Evolutionary conservation across 139 green algal genomes (phyloP).

Genomic region (Tetraselmis striata): DNA sequence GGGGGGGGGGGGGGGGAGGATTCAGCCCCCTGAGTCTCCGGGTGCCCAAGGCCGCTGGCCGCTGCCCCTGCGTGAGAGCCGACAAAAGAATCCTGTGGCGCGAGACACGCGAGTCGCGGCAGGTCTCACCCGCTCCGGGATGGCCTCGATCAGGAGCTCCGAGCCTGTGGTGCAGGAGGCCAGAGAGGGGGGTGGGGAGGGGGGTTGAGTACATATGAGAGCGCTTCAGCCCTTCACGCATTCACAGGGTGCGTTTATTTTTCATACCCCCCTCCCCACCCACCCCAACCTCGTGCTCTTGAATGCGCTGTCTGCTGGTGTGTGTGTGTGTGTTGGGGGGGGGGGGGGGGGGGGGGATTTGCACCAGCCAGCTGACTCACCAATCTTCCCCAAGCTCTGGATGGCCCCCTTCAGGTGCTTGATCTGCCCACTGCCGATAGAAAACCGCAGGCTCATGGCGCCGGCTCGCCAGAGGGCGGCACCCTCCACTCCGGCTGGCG

Average conservation of each 20-base stretch:
- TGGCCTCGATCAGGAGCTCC: slow-evolving; percentile 56
- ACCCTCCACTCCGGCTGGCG: too few species aligned
- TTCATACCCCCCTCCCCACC: background rate
- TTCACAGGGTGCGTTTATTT: too few species aligned
- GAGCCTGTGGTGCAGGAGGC: slow-evolving; percentile 21
- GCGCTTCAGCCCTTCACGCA: too few species aligned
- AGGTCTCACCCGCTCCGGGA: slow-evolving; percentile 36
- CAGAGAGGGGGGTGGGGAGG: too few species aligned
- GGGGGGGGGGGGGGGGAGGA: too few species aligned
- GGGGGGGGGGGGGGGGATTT: too few species aligned
- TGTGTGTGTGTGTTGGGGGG: too few species aligned
- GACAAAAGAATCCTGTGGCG: background rate
- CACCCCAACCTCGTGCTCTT: background rate
- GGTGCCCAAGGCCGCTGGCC: background rate
- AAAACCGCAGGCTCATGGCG: slow-evolving; percentile 31
- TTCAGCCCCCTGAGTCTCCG: too few species aligned
- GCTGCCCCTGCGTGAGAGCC: background rate
- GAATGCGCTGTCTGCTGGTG: too few species aligned
- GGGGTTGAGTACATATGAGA: too few species aligned
- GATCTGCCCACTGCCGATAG: slow-evolving; percentile 29
- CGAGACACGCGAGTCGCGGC: background rate
- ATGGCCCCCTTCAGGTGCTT: slow-evolving; percentile 37
- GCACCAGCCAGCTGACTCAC: slow-evolving; percentile 5
- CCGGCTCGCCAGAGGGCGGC: too few species aligned
- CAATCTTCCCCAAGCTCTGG: slow-evolving; percentile 36